Evolutionary conservation across 345 rosid species (phyloP), one percentile per base, ranked within the genome.

Genomic region (Geranium rotundifolium): DNA sequence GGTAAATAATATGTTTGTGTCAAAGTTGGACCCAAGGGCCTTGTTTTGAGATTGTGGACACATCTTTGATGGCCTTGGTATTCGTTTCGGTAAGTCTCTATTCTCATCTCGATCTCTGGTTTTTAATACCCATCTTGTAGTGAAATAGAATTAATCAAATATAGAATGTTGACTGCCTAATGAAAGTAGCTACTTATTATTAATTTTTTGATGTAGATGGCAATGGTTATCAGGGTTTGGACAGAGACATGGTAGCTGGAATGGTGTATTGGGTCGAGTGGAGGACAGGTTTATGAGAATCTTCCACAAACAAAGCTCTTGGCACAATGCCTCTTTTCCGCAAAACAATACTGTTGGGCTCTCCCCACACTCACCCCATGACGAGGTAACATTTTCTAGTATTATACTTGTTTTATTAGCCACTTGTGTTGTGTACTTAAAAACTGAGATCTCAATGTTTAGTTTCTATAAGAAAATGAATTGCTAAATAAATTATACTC

Each of bases 221-320:
- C 27, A 23, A 23, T 0, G 41, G 15, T 9, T 46, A 9, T 2
- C 14, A 14, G 13, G 15, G 8, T 46, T 7, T 46, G 41, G 41
- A 34, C 27, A 34, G 4, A 34, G 41, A 34, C 52, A 46, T 27
- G 37, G 12, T 54, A 23, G 29, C 19, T 54, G 60, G 17, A 67
- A 46, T 49, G 56, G 15, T 46, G 56, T 50, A 59, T 9, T 29
- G 50, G 16, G 39, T 57, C 9, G 17, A 61, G 61, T 50, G 71
- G 79, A 70, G 41, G 58, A 23, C 75, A 72, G 63, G 56, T 10
- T 63, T 71, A 73, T 71, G 65, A 68, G 80, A 68, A 62, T 68
- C 73, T 29, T 67, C 60, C 39, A 41, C 52, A 46, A 46, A 46
- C 52, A 46, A 46, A 46, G 52, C 52, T 46, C 52, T 46, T 16